phyloP scores from a whole-genome alignment of 345 rosid species.

The Microthlaspi erraticum region DNA sequence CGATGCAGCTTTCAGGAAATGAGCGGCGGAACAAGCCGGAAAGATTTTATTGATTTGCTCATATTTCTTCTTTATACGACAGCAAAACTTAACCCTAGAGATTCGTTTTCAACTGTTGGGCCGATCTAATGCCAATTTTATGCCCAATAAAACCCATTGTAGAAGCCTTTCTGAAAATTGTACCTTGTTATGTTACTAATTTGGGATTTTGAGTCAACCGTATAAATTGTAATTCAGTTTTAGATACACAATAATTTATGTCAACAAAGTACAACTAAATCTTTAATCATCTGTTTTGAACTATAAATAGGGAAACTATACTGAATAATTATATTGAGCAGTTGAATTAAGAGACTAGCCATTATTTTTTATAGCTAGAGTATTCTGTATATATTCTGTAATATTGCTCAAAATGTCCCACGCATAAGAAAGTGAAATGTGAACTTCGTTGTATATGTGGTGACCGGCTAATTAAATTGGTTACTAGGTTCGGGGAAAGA shows the following conservation, averaged over 20 bases:
- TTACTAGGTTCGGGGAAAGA: no score
- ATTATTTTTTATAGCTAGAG: no score
- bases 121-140: neutral
- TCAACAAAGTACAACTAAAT: neutral
- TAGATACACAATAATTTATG: neutral
- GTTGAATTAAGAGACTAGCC: no score
- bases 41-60: neutral
- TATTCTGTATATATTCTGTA: no score
- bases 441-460: no score
- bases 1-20: conserved; percentile 7
- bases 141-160: conserved; percentile 18
- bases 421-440: no score
- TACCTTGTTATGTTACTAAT: no score
- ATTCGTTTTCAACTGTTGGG: conserved; percentile 21
- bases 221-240: neutral
- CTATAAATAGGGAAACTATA: no score
- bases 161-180: neutral
- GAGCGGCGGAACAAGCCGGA: conserved; percentile 17
- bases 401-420: no score
- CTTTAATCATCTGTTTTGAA: neutral
- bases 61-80: conserved; percentile 27
- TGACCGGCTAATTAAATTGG: no score
- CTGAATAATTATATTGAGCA: no score
- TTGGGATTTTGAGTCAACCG: neutral
- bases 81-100: conserved; percentile 43